Conservation (phyloP, 2,329 filamentous ascomycete species). For the Beauveria sp. region DNA sequence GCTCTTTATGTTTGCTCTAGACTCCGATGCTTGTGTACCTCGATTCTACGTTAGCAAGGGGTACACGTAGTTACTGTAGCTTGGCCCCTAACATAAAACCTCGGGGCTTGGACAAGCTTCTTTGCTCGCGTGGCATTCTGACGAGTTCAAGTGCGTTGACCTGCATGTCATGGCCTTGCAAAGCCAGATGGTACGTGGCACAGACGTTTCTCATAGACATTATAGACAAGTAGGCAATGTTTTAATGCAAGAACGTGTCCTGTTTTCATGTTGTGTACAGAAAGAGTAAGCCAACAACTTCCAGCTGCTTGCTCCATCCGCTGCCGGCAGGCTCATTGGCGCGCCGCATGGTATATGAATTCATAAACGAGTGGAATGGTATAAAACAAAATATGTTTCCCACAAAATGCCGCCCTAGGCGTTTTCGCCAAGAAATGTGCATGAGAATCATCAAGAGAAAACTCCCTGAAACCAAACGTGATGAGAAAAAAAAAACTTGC, state of each 20-base stretch:
- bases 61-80: too few relatives aligned
- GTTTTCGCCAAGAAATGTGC: neutral
- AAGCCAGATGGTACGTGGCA: neutral
- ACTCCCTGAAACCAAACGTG: neutral
- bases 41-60: too few relatives aligned
- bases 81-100: too few relatives aligned
- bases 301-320: neutral
- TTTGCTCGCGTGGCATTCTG: neutral
- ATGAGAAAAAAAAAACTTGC: neutral
- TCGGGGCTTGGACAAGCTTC: neutral
- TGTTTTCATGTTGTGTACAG: neutral
- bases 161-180: neutral
- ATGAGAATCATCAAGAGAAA: neutral
- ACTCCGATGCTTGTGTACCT: too few relatives aligned
- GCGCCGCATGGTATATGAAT: constrained; percentile 1
- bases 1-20: neutral
- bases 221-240: neutral
- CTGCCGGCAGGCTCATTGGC: neutral
- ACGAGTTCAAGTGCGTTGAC: neutral
- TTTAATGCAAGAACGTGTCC: neutral
- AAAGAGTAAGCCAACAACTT: neutral
- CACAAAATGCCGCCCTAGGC: neutral
- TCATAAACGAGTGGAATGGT: constrained; percentile 10
- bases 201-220: neutral
- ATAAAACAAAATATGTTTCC: neutral